Conservation (phyloP, 108 stramenopile species). For the Skeletonema potamos region DNA sequence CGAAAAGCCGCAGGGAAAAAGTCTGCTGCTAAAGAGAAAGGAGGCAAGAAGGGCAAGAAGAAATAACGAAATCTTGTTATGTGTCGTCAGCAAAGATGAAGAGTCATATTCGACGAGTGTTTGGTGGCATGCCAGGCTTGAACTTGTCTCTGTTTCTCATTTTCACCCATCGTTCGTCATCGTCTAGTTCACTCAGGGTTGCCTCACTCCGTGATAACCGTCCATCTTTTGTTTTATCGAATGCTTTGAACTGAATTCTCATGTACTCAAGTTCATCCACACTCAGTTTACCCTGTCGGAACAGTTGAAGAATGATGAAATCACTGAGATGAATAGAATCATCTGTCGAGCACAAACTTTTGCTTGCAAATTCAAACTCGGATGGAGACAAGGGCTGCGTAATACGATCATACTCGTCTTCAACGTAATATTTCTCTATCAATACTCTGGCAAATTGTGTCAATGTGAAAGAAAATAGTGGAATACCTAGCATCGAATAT, state of each 20-base stretch:
- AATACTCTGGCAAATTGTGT: constrained; percentile 56
- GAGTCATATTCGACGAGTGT: neutral
- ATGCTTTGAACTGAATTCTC: constrained; percentile 45
- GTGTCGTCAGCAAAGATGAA: neutral
- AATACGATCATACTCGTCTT: constrained; percentile 32
- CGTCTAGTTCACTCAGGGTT: neutral
- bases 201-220: constrained; percentile 5
- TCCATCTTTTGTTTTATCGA: constrained; percentile 42
- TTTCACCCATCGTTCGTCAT: neutral
- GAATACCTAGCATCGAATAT: constrained; percentile 55
- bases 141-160: neutral
- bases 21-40: constrained; percentile 24
- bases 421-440: constrained; percentile 40
- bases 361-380: constrained; percentile 43
- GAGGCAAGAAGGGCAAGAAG: constrained; percentile 34
- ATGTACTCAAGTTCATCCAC: constrained; percentile 29
- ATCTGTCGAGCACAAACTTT: constrained; percentile 24
- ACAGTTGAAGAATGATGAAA: constrained; percentile 55
- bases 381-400: constrained; percentile 30
- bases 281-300: constrained; percentile 50
- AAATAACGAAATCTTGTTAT: constrained; percentile 1
- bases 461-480: constrained; percentile 54
- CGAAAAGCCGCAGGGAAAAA: constrained; percentile 54
- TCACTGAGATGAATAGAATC: constrained; percentile 40
- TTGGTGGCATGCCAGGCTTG: neutral